These are phyloP conservation scores for Phialophora tarda DNA, from an alignment of 2,329 filamentous ascomycete species.

Conservation along the genomic window DNA sequence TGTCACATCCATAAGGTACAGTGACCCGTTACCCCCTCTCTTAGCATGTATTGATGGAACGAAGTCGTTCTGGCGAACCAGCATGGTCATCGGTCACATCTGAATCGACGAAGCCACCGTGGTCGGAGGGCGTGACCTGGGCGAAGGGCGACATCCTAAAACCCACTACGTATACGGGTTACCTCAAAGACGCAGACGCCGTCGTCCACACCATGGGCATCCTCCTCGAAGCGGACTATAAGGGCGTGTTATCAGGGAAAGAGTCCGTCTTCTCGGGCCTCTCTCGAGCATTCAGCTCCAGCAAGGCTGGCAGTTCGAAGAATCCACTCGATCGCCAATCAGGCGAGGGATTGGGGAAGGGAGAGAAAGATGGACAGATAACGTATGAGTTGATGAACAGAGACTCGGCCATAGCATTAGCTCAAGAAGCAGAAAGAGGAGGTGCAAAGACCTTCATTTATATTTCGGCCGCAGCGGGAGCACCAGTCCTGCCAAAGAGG, in stretches of 20 bases:
- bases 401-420: conserved; percentile 74
- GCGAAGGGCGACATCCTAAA: conserved; percentile 85
- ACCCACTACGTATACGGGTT: conserved; percentile 76
- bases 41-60: conserved; percentile 14
- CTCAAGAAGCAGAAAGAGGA: conserved; percentile 72
- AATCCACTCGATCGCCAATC: conserved; percentile 71
- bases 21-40: neutral
- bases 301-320: conserved; percentile 63
- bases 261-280: conserved; percentile 83
- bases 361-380: conserved; percentile 74
- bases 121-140: conserved; percentile 85
- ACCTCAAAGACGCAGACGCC: conserved; percentile 77
- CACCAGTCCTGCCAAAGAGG: conserved; percentile 79
- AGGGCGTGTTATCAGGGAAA: conserved; percentile 81
- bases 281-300: conserved; percentile 74
- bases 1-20: conserved; percentile 87
- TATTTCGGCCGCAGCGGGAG: conserved; percentile 85
- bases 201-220: conserved; percentile 97
- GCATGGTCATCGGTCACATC: conserved; percentile 81
- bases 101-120: conserved; percentile 71
- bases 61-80: conserved; percentile 86
- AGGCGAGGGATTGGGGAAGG: conserved; percentile 64
- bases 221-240: conserved; percentile 96
- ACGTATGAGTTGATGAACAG: conserved; percentile 99
- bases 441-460: conserved; percentile 77